Conservation (phyloP, 208 protist species). For the Crithidia expoeki region DNA sequence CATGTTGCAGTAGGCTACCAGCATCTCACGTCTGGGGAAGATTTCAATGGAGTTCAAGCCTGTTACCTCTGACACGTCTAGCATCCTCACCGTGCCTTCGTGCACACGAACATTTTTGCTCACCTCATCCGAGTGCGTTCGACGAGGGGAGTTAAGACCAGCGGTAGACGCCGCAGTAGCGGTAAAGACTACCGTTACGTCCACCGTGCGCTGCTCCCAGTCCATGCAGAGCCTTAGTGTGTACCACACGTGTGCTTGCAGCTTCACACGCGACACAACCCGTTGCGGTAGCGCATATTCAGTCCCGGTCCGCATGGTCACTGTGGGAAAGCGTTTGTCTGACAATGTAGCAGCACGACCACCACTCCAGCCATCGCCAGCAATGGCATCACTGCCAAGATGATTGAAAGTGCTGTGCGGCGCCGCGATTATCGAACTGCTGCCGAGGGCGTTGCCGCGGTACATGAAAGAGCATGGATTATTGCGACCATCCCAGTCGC, state of each 20-base stretch:
- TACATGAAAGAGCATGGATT: neutral
- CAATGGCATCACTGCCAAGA: neutral
- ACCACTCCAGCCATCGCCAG: neutral
- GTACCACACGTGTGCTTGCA: slow-evolving; percentile 19
- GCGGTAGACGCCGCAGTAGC: neutral
- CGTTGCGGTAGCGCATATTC: neutral
- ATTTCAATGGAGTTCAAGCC: slow-evolving; percentile 42
- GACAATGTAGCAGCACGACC: neutral
- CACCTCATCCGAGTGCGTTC: neutral
- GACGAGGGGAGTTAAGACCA: too few species aligned
- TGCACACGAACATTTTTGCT: neutral
- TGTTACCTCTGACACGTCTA: slow-evolving; percentile 24
- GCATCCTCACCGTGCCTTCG: slow-evolving; percentile 20
- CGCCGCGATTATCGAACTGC: too few species aligned
- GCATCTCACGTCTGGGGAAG: slow-evolving; percentile 36
- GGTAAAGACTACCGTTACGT: slow-evolving; percentile 18
- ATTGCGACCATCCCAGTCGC: neutral
- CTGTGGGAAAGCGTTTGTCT: neutral
- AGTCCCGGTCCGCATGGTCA: neutral
- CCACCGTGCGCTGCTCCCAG: slow-evolving; percentile 15
- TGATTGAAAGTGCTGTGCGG: neutral
- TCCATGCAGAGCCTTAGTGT: slow-evolving; percentile 14
- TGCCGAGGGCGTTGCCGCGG: neutral
- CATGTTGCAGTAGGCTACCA: slow-evolving; percentile 55
- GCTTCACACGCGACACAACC: neutral